Conservation (phyloP, 345 rosid species). For the Rubroshorea leprosula region DNA sequence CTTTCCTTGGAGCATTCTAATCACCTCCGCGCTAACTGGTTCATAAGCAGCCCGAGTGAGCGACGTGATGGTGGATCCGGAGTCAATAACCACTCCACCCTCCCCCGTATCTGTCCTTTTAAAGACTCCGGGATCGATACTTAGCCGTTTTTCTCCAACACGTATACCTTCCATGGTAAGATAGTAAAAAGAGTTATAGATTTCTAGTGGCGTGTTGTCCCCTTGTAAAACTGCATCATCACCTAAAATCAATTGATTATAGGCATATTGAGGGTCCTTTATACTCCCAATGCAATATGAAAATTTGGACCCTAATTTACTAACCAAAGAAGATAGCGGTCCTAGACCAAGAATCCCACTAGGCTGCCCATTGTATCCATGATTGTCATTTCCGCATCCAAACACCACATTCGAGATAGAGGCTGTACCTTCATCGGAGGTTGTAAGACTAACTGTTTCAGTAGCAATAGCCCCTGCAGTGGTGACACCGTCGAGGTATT, state of each 20-base stretch:
- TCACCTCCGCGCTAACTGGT: constrained; percentile 20
- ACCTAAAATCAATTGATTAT: constrained; percentile 25
- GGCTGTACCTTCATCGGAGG: background rate
- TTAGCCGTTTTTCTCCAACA: constrained; percentile 23
- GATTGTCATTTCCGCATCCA: background rate
- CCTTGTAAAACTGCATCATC: constrained; percentile 31
- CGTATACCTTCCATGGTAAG: constrained; percentile 34
- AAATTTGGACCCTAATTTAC: constrained; percentile 20
- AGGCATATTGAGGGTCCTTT: constrained; percentile 14
- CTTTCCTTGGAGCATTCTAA: constrained; percentile 10
- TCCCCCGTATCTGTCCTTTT: background rate
- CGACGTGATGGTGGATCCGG: constrained; percentile 24
- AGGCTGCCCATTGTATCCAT: background rate
- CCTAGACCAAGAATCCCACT: constrained; percentile 37
- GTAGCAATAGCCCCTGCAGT: no score
- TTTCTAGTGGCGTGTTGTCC: constrained; percentile 23
- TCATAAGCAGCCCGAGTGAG: constrained; percentile 11
- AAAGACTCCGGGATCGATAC: constrained; percentile 22
- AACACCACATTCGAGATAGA: background rate
- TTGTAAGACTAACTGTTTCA: no score
- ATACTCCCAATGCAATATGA: constrained; percentile 40
- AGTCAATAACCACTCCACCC: constrained; percentile 28
- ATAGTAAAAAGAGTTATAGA: constrained; percentile 15
- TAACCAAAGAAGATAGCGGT: constrained; percentile 7
- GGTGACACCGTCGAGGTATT: no score